Base-by-base conservation (phyloP, 441 rosid species). In the Gossypium laxum region DNA sequence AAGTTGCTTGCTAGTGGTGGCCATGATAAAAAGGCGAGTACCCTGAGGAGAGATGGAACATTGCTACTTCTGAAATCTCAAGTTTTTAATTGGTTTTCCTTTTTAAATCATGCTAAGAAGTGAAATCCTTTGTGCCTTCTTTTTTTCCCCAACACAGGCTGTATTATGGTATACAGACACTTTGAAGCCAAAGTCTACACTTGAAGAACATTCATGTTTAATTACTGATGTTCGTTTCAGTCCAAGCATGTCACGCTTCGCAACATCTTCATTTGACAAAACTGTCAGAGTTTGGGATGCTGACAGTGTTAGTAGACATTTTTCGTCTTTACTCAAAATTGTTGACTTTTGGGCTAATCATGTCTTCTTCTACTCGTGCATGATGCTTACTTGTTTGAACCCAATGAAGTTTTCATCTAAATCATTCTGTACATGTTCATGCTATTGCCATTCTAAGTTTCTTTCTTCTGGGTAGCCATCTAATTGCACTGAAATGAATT, bases 201-300 rank as follows among this genome's bases (percentile, higher is more conserved):
- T 93, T 34, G 96, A 87, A 73, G 98, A 91, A 70, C 98, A 93
- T 83, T 63, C 91, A 4, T 61, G 79, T 21, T 76, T 85, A 81
- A 87, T 93, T 62, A 93, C 95, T 4, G 98, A 93, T 76, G 85
- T 89, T 65, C 97, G 97, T 66, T 93, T 91, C 81, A 88, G 98
- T 80, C 87, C 96, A 50, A 90, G 84, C 87, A 82, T 87, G 83
- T 84, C 96, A 72, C 91, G 96, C 15, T 87, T 94, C 50, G 97
- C 97, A 43, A 94, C 97, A 54, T 90, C 96, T 47, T 94, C 98
- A 2, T 93, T 86, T 72, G 98, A 93, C 83, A 89, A 84, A 83
- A 90, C 96, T 76, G 96, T 93, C 73, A 80, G 89, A 82, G 93
- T 93, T 76, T 93, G 98, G 98, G 95, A 91, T 74, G 93, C 89